Evolutionary conservation across 2,329 filamentous ascomycete species (phyloP).

Genomic region (Talaromyces funiculosus): DNA sequence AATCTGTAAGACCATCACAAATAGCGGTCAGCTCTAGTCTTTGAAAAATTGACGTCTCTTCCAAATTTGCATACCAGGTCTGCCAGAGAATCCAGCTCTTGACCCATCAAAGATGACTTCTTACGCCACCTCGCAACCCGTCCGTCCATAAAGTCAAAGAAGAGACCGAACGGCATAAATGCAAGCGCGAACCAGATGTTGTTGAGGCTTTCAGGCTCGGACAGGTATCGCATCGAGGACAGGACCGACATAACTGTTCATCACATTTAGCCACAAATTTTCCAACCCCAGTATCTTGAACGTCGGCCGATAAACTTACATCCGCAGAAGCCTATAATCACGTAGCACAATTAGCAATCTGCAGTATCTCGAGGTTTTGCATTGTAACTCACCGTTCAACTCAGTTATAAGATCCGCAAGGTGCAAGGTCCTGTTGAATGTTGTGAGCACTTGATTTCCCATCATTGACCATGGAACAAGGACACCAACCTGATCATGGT

Average conservation of each 20-base stretch:
- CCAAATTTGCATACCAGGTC: conserved; percentile 66
- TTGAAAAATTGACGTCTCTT: not conserved
- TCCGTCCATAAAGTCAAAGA: conserved; percentile 98
- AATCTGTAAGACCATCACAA: conserved; percentile 54
- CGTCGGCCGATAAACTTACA: conserved; percentile 27
- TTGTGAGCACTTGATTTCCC: conserved; percentile 14
- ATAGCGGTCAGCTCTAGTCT: not conserved
- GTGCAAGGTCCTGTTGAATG: conserved; percentile 39
- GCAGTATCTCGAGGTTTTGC: not conserved
- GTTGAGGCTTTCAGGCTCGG: conserved; percentile 57
- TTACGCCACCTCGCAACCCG: conserved; percentile 93
- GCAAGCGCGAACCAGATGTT: conserved; percentile 77
- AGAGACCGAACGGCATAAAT: conserved; percentile 86
- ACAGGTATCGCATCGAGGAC: conserved; percentile 86
- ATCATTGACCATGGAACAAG: not conserved
- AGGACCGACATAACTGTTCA: conserved; percentile 80
- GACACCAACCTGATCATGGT: conserved; percentile 44
- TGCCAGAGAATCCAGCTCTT: conserved; percentile 91
- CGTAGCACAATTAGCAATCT: conserved; percentile 16
- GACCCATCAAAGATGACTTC: conserved; percentile 96
- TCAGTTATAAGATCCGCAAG: conserved; percentile 48
- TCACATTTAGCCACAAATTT: not conserved
- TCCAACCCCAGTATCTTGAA: not conserved
- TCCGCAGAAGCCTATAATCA: conserved; percentile 42
- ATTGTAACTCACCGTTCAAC: conserved; percentile 39